Percentiles rank a stretch among this genome's conserved stretches.
Evolutionary conservation across 192 early-diverging fungal genomes (phyloP).

Genomic region (Podila epicladia): DNA sequence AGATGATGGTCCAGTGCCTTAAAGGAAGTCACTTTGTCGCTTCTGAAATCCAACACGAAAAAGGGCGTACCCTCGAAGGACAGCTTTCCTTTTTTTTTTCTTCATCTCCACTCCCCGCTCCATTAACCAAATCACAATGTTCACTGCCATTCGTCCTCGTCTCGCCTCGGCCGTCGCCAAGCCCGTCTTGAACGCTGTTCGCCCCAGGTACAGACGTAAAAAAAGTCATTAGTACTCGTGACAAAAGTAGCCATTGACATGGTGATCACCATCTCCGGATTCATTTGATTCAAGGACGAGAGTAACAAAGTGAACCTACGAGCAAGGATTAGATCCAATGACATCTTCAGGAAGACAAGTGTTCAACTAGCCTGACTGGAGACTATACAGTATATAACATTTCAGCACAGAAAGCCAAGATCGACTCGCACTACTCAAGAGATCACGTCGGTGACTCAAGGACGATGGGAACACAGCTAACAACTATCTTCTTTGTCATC

Average conservation of each 20-base stretch:
- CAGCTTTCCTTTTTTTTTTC: not conserved
- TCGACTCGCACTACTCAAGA: not conserved
- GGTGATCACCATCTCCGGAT: not conserved
- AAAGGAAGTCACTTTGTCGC: too few relatives aligned
- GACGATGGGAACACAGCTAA: too few relatives aligned
- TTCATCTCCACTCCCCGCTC: constrained; percentile 5
- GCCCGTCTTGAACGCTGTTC: constrained; percentile 35
- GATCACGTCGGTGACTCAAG: not conserved
- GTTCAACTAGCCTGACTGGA: too few relatives aligned
- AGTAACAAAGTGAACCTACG: not conserved
- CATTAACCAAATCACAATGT: constrained; percentile 16
- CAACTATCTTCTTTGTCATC: not conserved
- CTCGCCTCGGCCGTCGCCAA: constrained; percentile 33
- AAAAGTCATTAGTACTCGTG: not conserved
- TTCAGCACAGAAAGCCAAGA: too few relatives aligned
- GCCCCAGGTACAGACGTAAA: constrained; percentile 23
- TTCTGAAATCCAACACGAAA: too few relatives aligned
- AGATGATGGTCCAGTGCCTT: too few relatives aligned
- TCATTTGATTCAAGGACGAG: not conserved
- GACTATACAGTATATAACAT: too few relatives aligned
- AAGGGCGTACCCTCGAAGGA: too few relatives aligned
- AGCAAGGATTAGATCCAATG: too few relatives aligned
- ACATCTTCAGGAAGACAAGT: too few relatives aligned
- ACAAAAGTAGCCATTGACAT: not conserved
- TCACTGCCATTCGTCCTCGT: constrained; percentile 45